A percentile compares a stretch with the other conserved stretches of the same genome.
phyloP scores from a whole-genome alignment of 169 alveolate genomes.

The Babesia microti region DNA sequence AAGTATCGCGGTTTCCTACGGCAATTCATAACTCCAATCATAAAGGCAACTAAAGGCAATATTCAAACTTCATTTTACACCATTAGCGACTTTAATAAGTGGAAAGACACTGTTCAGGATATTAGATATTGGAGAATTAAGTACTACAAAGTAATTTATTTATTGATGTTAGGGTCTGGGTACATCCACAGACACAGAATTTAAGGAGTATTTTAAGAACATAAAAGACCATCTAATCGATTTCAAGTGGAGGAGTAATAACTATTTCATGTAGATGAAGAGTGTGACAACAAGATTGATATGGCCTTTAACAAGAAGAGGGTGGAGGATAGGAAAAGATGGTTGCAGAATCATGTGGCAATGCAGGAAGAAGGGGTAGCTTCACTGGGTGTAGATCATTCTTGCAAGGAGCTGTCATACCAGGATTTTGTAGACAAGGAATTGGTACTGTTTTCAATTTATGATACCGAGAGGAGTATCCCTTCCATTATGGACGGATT shows the following conservation, averaged over 20 bases:
- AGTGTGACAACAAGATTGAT: slow-evolving; percentile 91
- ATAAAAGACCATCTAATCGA: slow-evolving; percentile 83
- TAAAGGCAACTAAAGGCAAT: slow-evolving; percentile 87
- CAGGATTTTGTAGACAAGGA: slow-evolving; percentile 96
- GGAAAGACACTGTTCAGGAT: slow-evolving; percentile 77
- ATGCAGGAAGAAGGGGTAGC: slow-evolving; percentile 33
- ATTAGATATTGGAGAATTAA: slow-evolving; percentile 88
- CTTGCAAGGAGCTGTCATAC: slow-evolving; percentile 62
- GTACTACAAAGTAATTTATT: slow-evolving; percentile 86
- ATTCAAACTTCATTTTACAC: slow-evolving; percentile 86
- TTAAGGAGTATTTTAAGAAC: slow-evolving; percentile 95
- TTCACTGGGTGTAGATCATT: slow-evolving; percentile 50
- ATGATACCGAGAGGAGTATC: slow-evolving; percentile 93
- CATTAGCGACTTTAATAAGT: slow-evolving; percentile 92
- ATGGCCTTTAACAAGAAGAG: slow-evolving; percentile 95
- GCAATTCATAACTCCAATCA: slow-evolving; percentile 98
- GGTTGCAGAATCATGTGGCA: slow-evolving; percentile 67
- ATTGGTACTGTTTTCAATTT: slow-evolving; percentile 91
- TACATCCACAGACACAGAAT: slow-evolving; percentile 95
- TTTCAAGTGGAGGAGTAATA: slow-evolving; percentile 62
- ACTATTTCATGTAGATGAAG: slow-evolving; percentile 65
- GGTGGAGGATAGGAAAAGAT: slow-evolving; percentile 93
- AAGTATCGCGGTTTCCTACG: slow-evolving; percentile 88
- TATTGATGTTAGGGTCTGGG: slow-evolving; percentile 84
- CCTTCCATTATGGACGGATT: slow-evolving; percentile 97